Percentiles rank a stretch among this genome's conserved stretches.
Evolutionary conservation across 257 asterid genomes (phyloP).

Genomic region (Henckelia pumila): DNA sequence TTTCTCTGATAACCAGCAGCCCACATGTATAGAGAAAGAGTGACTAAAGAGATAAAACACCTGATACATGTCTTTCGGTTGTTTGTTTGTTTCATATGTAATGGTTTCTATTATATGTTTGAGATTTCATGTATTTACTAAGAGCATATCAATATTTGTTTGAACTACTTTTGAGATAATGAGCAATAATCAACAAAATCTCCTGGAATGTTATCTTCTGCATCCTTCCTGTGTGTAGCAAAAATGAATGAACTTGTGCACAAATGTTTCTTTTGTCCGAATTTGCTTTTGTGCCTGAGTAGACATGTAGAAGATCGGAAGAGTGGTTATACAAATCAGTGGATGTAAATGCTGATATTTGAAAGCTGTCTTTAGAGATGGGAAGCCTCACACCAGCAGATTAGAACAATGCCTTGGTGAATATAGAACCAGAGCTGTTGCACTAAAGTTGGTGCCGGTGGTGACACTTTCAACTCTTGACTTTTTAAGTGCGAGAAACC

Average conservation of each 20-base stretch:
- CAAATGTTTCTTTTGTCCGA: neutral
- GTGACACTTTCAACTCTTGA: neutral
- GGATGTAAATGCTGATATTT: neutral
- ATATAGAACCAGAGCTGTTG: neutral
- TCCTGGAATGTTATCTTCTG: neutral
- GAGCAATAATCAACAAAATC: neutral
- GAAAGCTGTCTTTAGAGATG: neutral
- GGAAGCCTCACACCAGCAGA: neutral
- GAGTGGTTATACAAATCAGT: neutral
- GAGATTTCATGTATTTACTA: neutral
- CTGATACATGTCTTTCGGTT: neutral
- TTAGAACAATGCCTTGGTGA: neutral
- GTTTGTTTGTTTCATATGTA: neutral
- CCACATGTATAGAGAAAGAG: neutral
- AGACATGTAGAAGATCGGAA: neutral
- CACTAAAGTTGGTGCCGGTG: neutral
- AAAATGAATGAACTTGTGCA: neutral
- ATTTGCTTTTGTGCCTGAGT: neutral
- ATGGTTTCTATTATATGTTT: too few relatives aligned
- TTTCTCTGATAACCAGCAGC: neutral
- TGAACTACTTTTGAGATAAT: neutral
- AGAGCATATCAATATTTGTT: neutral
- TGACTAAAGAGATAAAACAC: neutral
- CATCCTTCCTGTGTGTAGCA: neutral
- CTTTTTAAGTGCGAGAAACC: neutral